phyloP scores from a whole-genome alignment of 495 filamentous ascomycete species.

The Lepraria neglecta region DNA sequence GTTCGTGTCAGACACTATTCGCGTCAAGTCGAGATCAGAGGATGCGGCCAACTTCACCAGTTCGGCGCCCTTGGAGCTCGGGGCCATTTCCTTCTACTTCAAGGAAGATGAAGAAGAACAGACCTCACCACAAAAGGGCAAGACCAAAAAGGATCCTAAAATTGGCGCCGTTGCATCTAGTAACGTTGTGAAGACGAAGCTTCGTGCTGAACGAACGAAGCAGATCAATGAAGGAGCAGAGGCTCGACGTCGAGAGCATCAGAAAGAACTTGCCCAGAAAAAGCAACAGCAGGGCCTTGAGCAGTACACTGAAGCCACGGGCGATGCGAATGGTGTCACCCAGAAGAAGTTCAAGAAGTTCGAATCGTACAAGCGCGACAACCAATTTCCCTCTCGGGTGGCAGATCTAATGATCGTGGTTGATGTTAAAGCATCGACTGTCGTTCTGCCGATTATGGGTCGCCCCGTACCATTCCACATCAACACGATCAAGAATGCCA shows the following conservation, averaged over 20 bases:
- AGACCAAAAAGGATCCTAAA: constrained; percentile 73
- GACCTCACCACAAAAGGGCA: constrained; percentile 57
- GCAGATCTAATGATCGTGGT: constrained; percentile 82
- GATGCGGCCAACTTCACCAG: constrained; percentile 74
- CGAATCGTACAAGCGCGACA: constrained; percentile 98
- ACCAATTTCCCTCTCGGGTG: constrained; percentile 77
- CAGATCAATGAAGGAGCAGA: constrained; percentile 88
- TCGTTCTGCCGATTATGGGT: constrained; percentile 95
- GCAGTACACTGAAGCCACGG: constrained; percentile 71
- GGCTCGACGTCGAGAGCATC: constrained; percentile 78
- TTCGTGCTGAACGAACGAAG: constrained; percentile 80
- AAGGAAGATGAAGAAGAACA: constrained; percentile 79
- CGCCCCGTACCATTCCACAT: constrained; percentile 98
- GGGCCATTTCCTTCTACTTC: constrained; percentile 94
- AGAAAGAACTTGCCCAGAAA: constrained; percentile 79
- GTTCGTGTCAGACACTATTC: constrained; percentile 86
- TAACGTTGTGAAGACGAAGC: constrained; percentile 89
- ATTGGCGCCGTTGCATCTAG: constrained; percentile 78
- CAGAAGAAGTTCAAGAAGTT: constrained; percentile 98
- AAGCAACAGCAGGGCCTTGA: constrained; percentile 84
- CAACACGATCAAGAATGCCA: constrained; percentile 96
- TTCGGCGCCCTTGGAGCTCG: constrained; percentile 80
- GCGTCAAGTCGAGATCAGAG: constrained; percentile 64
- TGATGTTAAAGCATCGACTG: constrained; percentile 80
- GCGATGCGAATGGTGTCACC: constrained; percentile 79